Conservation (phyloP, 2,329 filamentous ascomycete species). For the Xylariaceae sp. region DNA sequence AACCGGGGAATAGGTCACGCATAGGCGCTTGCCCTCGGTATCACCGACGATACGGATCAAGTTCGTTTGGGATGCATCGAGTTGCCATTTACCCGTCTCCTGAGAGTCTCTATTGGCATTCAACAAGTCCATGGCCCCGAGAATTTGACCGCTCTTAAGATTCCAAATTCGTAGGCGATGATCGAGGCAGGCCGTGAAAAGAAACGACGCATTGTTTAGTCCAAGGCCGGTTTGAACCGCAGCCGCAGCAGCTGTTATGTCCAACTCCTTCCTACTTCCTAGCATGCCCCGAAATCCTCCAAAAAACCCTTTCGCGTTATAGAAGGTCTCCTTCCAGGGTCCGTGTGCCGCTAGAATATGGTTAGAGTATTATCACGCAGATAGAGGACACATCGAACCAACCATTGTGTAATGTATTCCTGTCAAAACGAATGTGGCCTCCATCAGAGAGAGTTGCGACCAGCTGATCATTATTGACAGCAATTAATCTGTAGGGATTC, state of each 20-base stretch:
- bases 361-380: constrained; percentile 19
- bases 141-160: constrained; percentile 75
- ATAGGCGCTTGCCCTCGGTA: constrained; percentile 54
- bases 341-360: constrained; percentile 32
- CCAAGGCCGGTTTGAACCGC: constrained; percentile 57
- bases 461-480: constrained; percentile 72
- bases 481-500: constrained; percentile 78
- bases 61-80: constrained; percentile 78
- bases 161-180: constrained; percentile 92
- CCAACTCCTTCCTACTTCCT: constrained; percentile 64
- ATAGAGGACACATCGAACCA: constrained; percentile 30
- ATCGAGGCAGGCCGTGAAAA: constrained; percentile 85
- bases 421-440: constrained; percentile 71
- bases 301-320: constrained; percentile 73
- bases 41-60: constrained; percentile 73
- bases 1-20: constrained; percentile 86
- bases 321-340: constrained; percentile 73
- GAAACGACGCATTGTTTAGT: constrained; percentile 53
- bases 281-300: constrained; percentile 68
- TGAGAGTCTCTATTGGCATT: constrained; percentile 67
- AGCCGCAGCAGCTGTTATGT: constrained; percentile 68
- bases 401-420: constrained; percentile 54
- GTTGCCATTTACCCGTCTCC: constrained; percentile 71
- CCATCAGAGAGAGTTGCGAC: constrained; percentile 83
- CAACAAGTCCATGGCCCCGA: constrained; percentile 77